Evolutionary conservation across 768 basidiomycete genomes (phyloP), one percentile per base, ranked within the genome.

Genomic region (Trametes villosa): DNA sequence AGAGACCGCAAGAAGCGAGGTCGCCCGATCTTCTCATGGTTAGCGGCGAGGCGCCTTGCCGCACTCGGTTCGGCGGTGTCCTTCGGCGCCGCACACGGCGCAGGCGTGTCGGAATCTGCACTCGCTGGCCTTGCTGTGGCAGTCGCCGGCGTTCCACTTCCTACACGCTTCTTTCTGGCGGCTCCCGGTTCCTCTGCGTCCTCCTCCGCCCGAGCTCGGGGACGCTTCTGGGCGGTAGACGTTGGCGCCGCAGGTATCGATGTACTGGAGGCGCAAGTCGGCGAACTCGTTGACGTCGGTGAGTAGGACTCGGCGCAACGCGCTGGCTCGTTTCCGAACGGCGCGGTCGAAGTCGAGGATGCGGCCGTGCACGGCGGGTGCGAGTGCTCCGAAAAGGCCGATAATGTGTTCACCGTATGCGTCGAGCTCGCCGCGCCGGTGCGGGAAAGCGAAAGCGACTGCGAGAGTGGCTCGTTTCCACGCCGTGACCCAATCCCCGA

Each of bases 261-360:
- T 41, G 26, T 52, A 38, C 34, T 42, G 27, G 29, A 61, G 47
- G 27, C 60, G 47, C 29, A 57, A 24, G 59, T 59, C 44, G 33
- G 7, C 11, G 60, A 67, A 70, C 8, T 34, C n/a, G n/a, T 27
- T 0, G 46, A 63, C 34, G 42, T 78, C 68, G 15, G 66, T 59
- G 67, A 75, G 71, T 4, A 57, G 44, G 2, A 63, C 24, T 1
- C 47, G 13, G 24, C 54, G 63, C 27, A 65, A 59, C 7, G 65
- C 62, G 20, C 54, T 64, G 22, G 74, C 70, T 5, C 45, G 20
- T 1, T 68, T 66, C 2, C 75, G 48, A 15, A 76, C 56, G 0
- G 72, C 74, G 20, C 64, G 60, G 59, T 80, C 76, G 55, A 65
- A 75, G 7, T 65, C 30, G 55, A 79, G 65, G 65, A 79, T 57